Conservation (phyloP, 2,329 filamentous ascomycete genomes). For the Apiospora saccharicola region DNA sequence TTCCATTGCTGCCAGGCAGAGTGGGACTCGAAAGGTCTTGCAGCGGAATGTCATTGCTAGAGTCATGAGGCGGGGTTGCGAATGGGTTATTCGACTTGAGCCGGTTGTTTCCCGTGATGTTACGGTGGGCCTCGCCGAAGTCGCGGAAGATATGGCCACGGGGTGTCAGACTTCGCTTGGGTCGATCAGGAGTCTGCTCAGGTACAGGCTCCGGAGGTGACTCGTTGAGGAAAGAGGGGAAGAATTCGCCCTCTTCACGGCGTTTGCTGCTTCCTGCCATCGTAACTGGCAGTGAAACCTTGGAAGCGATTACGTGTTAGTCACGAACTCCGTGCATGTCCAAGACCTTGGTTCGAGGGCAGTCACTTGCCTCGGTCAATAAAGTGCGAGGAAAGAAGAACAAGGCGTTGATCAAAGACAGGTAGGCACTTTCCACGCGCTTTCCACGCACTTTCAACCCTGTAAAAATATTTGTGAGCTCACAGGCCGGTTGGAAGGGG, state of each 20-base stretch:
- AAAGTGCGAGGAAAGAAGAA: background rate
- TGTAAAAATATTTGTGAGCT: background rate
- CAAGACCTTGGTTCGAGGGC: background rate
- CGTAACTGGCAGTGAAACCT: background rate
- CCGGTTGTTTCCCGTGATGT: conserved; percentile 43
- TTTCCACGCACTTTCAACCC: background rate
- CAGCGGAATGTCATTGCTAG: conserved; percentile 23
- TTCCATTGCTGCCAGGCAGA: conserved; percentile 27
- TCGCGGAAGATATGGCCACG: conserved; percentile 46
- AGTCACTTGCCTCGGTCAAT: background rate
- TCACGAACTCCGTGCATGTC: background rate
- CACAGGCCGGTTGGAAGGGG: background rate
- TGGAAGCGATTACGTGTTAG: background rate
- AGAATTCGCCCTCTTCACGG: conserved; percentile 25
- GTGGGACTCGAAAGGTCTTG: conserved; percentile 20
- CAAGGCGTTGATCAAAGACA: no score
- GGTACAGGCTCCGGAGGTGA: background rate
- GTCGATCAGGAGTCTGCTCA: conserved; percentile 6
- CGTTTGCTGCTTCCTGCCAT: conserved; percentile 10
- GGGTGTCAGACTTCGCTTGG: conserved; percentile 36
- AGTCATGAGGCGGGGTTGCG: conserved; percentile 5
- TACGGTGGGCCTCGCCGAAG: conserved; percentile 48
- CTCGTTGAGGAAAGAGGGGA: conserved; percentile 18
- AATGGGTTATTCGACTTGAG: conserved; percentile 24
- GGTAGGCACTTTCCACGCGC: no score